A percentile compares a stretch with the other conserved stretches of the same genome.
Conservation (phyloP, 23 red algal species). For the Gracilaria domingensis region DNA sequence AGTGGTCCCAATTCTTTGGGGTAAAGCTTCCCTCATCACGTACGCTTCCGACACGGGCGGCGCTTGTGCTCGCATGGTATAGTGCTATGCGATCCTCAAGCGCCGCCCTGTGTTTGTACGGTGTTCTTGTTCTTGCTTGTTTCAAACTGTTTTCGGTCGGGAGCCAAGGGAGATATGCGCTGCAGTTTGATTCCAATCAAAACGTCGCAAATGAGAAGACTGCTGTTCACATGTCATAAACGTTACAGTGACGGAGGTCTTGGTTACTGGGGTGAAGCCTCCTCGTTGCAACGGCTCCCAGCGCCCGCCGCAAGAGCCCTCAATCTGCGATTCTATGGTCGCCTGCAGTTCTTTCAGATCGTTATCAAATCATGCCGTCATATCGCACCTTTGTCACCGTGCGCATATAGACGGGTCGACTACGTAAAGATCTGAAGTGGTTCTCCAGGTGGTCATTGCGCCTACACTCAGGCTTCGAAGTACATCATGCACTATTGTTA, state of each 20-base stretch:
- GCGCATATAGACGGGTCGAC: not conserved
- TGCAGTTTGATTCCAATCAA: too few relatives aligned
- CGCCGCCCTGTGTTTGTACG: not conserved
- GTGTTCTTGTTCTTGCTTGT: not conserved
- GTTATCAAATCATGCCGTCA: not conserved
- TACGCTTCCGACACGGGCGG: not conserved
- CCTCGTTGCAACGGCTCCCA: not conserved
- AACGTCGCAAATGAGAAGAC: too few relatives aligned
- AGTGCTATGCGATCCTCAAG: not conserved
- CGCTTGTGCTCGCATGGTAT: not conserved
- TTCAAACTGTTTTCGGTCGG: not conserved
- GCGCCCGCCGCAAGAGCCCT: not conserved
- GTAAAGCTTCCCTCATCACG: too few relatives aligned
- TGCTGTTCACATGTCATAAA: too few relatives aligned
- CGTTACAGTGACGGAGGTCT: too few relatives aligned
- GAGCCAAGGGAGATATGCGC: too few relatives aligned
- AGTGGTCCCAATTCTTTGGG: too few relatives aligned
- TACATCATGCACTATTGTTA: constrained; percentile 5
- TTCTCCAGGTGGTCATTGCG: constrained; percentile 50
- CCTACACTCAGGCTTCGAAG: constrained; percentile 7
- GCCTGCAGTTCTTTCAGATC: not conserved
- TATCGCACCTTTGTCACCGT: not conserved
- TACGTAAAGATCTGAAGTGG: constrained; percentile 37
- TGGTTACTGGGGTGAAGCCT: too few relatives aligned
- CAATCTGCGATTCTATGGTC: not conserved